A percentile compares a stretch with the other conserved stretches of the same genome.
Conservation (phyloP, 1,139 yeast genomes). For the Keqinozyma sinolaborantium region DNA sequence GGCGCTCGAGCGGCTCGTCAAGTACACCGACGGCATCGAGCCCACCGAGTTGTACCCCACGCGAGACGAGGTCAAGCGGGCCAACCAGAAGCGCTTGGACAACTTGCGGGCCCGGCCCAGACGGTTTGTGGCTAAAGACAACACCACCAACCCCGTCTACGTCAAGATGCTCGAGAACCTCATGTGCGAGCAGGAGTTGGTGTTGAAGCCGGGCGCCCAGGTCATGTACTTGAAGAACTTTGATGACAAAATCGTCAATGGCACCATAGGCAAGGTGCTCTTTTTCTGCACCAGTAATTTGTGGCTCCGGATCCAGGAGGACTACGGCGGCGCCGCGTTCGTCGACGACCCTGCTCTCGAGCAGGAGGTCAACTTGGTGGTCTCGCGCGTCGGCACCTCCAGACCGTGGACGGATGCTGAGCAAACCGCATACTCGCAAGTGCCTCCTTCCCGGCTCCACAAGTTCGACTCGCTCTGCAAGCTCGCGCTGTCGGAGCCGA, state of each 20-base stretch:
- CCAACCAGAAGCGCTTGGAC: conserved; percentile 55
- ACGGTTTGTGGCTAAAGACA: conserved; percentile 54
- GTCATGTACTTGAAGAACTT: conserved; percentile 53
- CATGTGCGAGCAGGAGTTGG: conserved; percentile 43
- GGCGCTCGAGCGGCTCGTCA: conserved; percentile 48
- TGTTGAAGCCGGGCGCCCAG: conserved; percentile 56
- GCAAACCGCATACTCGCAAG: conserved; percentile 24
- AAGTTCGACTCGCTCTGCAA: conserved; percentile 24
- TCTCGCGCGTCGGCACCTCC: conserved; percentile 21
- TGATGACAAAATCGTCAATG: conserved; percentile 49
- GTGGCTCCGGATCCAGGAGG: conserved; percentile 24
- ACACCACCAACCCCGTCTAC: conserved; percentile 15
- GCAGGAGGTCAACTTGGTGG: conserved; percentile 24
- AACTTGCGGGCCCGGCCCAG: conserved; percentile 25
- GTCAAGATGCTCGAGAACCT: conserved; percentile 36
- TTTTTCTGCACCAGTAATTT: conserved; percentile 52
- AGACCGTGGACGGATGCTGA: conserved; percentile 40
- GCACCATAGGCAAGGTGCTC: conserved; percentile 54
- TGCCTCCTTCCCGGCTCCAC: conserved; percentile 25
- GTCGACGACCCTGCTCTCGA: conserved; percentile 11
- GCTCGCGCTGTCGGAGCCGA: conserved; percentile 27
- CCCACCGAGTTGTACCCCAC: conserved; percentile 83
- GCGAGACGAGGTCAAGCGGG: conserved; percentile 66
- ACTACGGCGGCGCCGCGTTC: conserved; percentile 21
- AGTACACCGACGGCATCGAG: conserved; percentile 67